These are phyloP conservation scores for Ramularia collo-cygni DNA, from an alignment of 2,329 filamentous ascomycete genomes.

Conservation along the genomic window DNA sequence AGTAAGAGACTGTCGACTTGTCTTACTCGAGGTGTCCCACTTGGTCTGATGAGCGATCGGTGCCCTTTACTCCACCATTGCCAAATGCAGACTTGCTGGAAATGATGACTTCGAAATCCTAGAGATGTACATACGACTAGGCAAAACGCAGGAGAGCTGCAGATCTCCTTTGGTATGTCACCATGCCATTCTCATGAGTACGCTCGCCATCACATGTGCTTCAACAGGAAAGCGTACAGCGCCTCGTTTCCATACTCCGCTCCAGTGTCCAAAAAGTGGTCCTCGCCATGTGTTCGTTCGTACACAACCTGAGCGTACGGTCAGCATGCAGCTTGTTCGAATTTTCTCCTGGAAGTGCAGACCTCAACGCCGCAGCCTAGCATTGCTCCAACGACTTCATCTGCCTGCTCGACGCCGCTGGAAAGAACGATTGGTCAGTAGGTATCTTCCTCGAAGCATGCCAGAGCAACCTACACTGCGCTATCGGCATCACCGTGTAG, in stretches of 20 bases:
- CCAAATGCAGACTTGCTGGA: no score
- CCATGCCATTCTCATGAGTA: background rate
- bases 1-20: no score
- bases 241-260: slow-evolving; percentile 20
- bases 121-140: no score
- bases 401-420: slow-evolving; percentile 24
- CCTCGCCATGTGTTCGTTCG: slow-evolving; percentile 21
- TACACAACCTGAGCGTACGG: slow-evolving; percentile 14
- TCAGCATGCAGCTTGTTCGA: no score
- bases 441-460: background rate
- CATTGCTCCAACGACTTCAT: slow-evolving; percentile 27
- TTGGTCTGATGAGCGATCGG: no score
- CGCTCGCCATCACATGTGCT: slow-evolving; percentile 16
- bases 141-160: background rate
- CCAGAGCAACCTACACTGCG: slow-evolving; percentile 5
- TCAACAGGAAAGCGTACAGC: slow-evolving; percentile 25
- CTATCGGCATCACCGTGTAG: slow-evolving; percentile 24
- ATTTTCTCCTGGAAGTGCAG: no score
- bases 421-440: slow-evolving; percentile 16
- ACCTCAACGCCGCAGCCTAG: slow-evolving; percentile 18
- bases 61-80: no score
- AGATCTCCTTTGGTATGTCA: background rate
- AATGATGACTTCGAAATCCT: no score
- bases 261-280: slow-evolving; percentile 24
- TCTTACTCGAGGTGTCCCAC: no score